Base-by-base conservation (phyloP, 441 rosid genomes). In the Breynia disticha region DNA sequence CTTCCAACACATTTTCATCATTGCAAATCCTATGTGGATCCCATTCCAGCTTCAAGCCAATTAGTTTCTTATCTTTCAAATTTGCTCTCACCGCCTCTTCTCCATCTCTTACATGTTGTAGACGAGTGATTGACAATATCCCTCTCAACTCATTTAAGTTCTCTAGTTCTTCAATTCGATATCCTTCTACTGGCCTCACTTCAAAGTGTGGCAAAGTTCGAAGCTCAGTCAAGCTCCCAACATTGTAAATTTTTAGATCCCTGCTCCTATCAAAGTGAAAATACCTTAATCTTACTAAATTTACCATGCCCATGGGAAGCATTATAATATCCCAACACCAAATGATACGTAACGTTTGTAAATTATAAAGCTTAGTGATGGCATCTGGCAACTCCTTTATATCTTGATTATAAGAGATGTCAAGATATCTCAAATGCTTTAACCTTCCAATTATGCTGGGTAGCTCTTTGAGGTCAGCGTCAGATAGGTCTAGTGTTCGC, bases 111-210 rank as follows among this genome's bases (percentile, higher is more conserved):
- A 39, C 44, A 8, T 9, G 11, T 41, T 60, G 65, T 19, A 68
- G 65, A 11, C 44, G 39, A 5, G 0, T 6, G 17, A 67, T 48
- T 0, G n/a, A 3, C 14, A 74, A 38, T 7, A 52, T 21, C 15
- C 64, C 73, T 47, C 64, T 46, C 4, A 67, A 55, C 19, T 49
- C 37, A 9, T 59, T 59, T 24, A 59, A 41, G 21, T 41, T 8
- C 20, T 61, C 60, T 41, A 71, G 54, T 19, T 69, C 74, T 22
- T 58, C 24, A 38, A 68, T 62, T 42, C 12, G 38, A 4, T 46
- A 42, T 2, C 69, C 68, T 32, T 49, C 12, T 11, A 52, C 39
- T 13, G 21, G 21, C 10, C 61, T 66, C 28, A 68, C 60, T 35
- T 38, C 50, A 43, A 63, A 68, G 1, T 18, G n/a, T 3, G 51